Conservation (phyloP, 2,329 filamentous ascomycete species). For the Coniochaeta ligniaria region DNA sequence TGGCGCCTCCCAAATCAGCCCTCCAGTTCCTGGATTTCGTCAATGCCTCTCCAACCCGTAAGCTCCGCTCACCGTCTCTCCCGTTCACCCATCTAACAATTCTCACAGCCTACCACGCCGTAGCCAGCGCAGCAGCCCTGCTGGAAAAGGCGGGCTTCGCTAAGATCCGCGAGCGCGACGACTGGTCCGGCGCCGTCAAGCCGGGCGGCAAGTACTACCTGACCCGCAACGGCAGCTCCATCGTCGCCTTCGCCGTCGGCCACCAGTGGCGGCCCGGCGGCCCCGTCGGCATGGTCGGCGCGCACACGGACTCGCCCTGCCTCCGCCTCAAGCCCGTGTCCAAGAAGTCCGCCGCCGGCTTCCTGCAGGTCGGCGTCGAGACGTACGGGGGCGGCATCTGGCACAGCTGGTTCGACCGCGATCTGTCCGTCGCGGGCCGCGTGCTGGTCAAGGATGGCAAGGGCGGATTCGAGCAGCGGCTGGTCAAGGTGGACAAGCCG, state of each 20-base stretch:
- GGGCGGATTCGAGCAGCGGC: conserved; percentile 70
- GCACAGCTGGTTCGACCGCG: conserved; percentile 98
- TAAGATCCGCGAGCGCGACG: conserved; percentile 82
- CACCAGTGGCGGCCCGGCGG: conserved; percentile 87
- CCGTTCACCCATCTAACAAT: too few species aligned
- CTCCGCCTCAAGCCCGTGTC: conserved; percentile 91
- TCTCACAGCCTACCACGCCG: conserved; percentile 74
- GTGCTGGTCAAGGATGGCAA: conserved; percentile 71
- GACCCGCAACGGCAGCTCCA: conserved; percentile 86
- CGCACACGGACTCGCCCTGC: conserved; percentile 91
- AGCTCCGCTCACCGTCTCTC: conserved; percentile 15
- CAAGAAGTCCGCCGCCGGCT: conserved; percentile 79
- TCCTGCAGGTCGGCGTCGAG: conserved; percentile 91
- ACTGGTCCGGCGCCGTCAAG: conserved; percentile 71
- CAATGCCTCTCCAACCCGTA: conserved; percentile 90
- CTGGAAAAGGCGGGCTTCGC: conserved; percentile 80
- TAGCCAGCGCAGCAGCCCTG: conserved; percentile 67
- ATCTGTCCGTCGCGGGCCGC: conserved; percentile 82
- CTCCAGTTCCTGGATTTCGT: conserved; percentile 89
- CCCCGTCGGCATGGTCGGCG: conserved; percentile 85
- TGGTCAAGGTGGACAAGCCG: conserved; percentile 86
- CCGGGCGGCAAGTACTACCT: conserved; percentile 95
- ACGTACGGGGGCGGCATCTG: conserved; percentile 95
- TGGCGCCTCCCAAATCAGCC: conserved; percentile 51
- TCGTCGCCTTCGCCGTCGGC: conserved; percentile 88